Evolutionary conservation across 2,329 filamentous ascomycete genomes (phyloP), one percentile per base, ranked within the genome.

Genomic region (Annulohypoxylon truncatum): DNA sequence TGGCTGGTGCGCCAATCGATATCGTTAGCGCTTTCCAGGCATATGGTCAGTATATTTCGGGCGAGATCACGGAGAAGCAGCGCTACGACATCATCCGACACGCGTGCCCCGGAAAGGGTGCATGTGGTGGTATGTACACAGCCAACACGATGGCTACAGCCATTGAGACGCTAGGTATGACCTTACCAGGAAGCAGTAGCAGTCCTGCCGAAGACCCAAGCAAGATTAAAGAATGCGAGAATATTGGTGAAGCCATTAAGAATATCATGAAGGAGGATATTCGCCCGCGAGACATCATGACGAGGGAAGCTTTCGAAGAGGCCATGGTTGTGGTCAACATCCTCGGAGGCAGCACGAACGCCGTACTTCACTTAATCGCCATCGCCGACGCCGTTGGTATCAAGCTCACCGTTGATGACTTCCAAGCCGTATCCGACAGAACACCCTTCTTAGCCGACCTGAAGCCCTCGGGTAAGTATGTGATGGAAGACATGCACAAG

Each of bases 11-110:
- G 70, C 83, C 90, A 63, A 93, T 97, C 73, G 95, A 99, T 78
- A 97, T 99, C 56, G 92, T 99, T 65, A 97, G 94, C 52, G 96
- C 96, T 44, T 99, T 99, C 88, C 96, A 99, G 82, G 92, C 95
- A 4, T 98, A 98, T 77, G 96, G 96, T 24, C 93, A 97, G 79
- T 98, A 94, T 82, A 90, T 99, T 73, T 88, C 92, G 10, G 95
- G 95, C 44, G 89, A 97, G 76, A 97, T 98, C 80, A 91, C 86
- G 70, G 96, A 99, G 81, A 90, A 96, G 76, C 86, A 95, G 81
- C 90, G 96, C 55, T 97, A 94, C 79, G 96, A 98, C 80, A 95
- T 98, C 76, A 97, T 97, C 79, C 89, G 94, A 67, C 85, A 98
- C 77, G 94, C 96, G 44, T 97, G 94, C 79, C 92, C 92, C 22